phyloP scores from a whole-genome alignment of 78 protist species.

The Monocercomonoides exilis region DNA sequence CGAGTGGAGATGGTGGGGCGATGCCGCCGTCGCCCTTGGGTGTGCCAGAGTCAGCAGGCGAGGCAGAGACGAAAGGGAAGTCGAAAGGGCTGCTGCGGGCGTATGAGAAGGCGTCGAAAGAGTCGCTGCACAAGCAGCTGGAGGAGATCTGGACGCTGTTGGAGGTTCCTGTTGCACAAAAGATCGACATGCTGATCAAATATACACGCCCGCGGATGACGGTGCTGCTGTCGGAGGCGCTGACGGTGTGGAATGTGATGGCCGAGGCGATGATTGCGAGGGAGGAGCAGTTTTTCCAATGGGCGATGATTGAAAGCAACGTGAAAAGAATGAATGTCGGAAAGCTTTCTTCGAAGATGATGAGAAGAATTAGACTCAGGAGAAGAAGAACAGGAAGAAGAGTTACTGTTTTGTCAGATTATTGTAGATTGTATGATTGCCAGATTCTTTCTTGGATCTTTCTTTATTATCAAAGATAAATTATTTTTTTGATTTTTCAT shows the following conservation, averaged over 20 bases:
- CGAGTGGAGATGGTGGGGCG: neutral
- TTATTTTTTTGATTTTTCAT: too few relatives aligned
- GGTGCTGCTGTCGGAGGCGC: neutral
- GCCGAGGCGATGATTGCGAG: neutral
- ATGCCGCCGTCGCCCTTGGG: neutral
- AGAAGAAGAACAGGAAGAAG: neutral
- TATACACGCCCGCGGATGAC: neutral
- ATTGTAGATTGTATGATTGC: too few relatives aligned
- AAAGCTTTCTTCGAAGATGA: neutral
- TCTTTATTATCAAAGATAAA: too few relatives aligned
- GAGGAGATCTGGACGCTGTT: neutral
- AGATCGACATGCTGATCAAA: neutral
- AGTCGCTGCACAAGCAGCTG: neutral
- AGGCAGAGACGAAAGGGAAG: neutral
- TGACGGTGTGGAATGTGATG: neutral
- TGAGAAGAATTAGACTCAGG: neutral
- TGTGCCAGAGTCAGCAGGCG: too few relatives aligned
- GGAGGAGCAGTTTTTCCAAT: neutral
- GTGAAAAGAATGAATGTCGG: neutral
- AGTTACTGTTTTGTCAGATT: neutral
- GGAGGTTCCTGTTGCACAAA: neutral
- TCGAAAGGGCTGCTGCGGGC: neutral
- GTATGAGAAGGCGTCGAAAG: neutral
- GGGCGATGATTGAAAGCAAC: neutral
- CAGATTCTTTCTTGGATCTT: too few relatives aligned